Base-by-base conservation (phyloP, 2,329 filamentous ascomycete genomes). In the Colletotrichum destructivum region DNA sequence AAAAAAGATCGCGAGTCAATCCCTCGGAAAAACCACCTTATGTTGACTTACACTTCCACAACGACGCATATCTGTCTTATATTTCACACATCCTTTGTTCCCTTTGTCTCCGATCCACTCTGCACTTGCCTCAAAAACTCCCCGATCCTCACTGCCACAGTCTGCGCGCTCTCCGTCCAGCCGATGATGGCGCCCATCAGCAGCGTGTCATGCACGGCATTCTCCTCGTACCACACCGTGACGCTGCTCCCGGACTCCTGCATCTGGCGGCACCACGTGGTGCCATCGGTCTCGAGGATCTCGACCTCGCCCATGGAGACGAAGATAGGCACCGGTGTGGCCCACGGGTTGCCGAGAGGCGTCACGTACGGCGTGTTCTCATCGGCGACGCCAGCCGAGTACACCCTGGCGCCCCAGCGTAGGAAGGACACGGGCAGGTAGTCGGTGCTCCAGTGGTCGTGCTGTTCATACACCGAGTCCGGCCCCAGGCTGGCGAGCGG, bases 391-490 rank as follows among this genome's bases (percentile, higher is more conserved):
- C 51, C 66, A 26, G 59, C 52, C 5, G 66, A 56, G 31, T 68
- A 68, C 51, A 63, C 51, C 42, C 26, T 68, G 15, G 66, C 66
- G 12, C 66, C 66, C 66, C 66, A 68, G 1, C 66, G 66, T 2
- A 68, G 59, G 66, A 68, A 68, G 6, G 66, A 68, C 0, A 68
- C 66, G 12, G 66, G 59, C 0, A 68, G 8, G 59, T 68, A 68
- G 66, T 68, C 66, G 51, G 66, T 68, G 40, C 26, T 63, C 66
- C 66, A 68, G 57, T 68, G 59, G 40, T 68, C 51, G 12, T 68
- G 66, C 1, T 62, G 59, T 49, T 56, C 42, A 23, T 68, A 68
- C 16, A 68, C 66, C 38, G 59, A 68, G 31, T 63, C 57, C n/a
- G 59, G 59, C 3, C 66, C 66, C 6, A 68, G 42, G 6, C 66